These are phyloP conservation scores for Raddia distichophylla DNA, from an alignment of 176 grass and related monocot species.

Conservation along the genomic window DNA sequence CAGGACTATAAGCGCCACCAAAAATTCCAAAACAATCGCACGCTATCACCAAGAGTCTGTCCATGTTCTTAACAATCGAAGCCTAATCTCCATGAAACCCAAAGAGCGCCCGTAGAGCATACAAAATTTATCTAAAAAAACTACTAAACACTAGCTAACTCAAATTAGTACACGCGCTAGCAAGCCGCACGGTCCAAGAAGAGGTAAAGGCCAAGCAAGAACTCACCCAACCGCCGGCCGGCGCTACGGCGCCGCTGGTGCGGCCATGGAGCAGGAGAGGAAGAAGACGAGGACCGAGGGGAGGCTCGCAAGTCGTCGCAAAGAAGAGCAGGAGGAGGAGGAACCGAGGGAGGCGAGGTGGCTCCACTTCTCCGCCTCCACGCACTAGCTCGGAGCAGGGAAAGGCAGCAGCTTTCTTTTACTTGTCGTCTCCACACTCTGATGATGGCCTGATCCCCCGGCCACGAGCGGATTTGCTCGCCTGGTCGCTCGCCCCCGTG, in stretches of 20 bases:
- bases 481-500: not conserved
- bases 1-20: not conserved
- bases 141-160: not conserved
- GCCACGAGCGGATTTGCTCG: slow-evolving; percentile 12
- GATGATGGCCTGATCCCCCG: not conserved
- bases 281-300: not conserved
- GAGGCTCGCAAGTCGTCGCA: not conserved
- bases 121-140: slow-evolving; percentile 6
- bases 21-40: not conserved
- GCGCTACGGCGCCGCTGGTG: slow-evolving; percentile 22
- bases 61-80: slow-evolving; percentile 20
- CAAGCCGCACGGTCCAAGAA: not conserved
- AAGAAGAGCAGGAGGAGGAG: not conserved
- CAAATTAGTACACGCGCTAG: not conserved
- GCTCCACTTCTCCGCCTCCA: slow-evolving; percentile 32
- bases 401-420: slow-evolving; percentile 31
- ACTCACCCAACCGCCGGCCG: slow-evolving; percentile 26
- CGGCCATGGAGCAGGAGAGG: slow-evolving; percentile 19
- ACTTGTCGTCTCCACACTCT: slow-evolving; percentile 5
- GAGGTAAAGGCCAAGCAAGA: not conserved
- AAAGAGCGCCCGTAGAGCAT: not conserved
- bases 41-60: slow-evolving; percentile 2
- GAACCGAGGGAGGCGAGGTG: not conserved
- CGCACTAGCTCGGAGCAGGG: slow-evolving; percentile 11
- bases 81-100: not conserved